Conservation (phyloP, 1,284 basidiomycete genomes). For the Neolentinus lepideus region DNA sequence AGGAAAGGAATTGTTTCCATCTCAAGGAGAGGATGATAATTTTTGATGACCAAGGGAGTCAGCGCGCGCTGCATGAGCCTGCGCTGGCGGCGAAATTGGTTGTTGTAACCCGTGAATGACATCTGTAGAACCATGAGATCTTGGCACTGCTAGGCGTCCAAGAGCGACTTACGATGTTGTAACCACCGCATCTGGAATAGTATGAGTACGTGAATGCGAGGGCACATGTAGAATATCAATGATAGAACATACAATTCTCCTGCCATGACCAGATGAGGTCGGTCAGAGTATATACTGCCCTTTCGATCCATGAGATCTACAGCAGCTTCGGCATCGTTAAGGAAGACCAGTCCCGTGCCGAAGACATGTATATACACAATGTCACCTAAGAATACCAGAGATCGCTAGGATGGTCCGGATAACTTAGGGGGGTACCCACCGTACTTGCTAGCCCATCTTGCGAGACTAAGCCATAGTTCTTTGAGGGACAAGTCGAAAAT, state of each 20-base stretch:
- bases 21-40: constrained; percentile 52
- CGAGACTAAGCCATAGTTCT: background rate
- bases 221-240: constrained; percentile 7
- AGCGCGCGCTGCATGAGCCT: constrained; percentile 59
- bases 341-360: constrained; percentile 9
- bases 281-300: constrained; percentile 33
- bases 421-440: background rate
- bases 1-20: constrained; percentile 14
- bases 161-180: constrained; percentile 62
- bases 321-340: constrained; percentile 9
- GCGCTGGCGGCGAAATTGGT: constrained; percentile 56
- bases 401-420: background rate
- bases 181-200: constrained; percentile 46
- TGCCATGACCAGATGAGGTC: constrained; percentile 31
- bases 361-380: constrained; percentile 9
- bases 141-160: too few relatives aligned
- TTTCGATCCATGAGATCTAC: constrained; percentile 6
- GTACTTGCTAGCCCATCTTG: background rate
- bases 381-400: constrained; percentile 5
- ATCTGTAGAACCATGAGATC: constrained; percentile 29
- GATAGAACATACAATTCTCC: constrained; percentile 30
- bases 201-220: background rate
- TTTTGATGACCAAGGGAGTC: constrained; percentile 38
- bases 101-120: constrained; percentile 61
- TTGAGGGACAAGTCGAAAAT: constrained; percentile 12